These are phyloP conservation scores for Suillus occidentalis DNA, from an alignment of 768 basidiomycete species.

Conservation along the genomic window DNA sequence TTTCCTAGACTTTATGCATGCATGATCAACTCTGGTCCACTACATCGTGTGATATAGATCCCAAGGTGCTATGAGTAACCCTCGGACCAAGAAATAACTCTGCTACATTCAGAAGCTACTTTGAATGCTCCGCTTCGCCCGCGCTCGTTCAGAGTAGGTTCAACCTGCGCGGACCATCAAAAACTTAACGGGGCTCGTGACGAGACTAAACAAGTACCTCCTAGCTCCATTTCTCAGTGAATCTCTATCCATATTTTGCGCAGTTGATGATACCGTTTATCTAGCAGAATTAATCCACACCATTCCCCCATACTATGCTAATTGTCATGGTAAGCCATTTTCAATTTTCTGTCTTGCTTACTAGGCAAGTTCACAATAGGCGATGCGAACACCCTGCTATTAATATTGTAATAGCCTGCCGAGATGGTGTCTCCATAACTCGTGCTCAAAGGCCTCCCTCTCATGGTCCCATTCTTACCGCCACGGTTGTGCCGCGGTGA, in stretches of 20 bases:
- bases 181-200: background rate
- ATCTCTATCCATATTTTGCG: background rate
- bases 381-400: background rate
- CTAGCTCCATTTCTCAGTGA: background rate
- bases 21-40: too few species aligned
- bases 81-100: background rate
- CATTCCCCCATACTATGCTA: background rate
- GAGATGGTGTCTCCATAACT: background rate
- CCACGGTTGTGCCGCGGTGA: background rate
- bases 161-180: background rate
- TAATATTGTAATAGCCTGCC: background rate
- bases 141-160: background rate
- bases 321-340: background rate
- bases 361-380: background rate
- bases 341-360: background rate
- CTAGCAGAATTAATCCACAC: background rate
- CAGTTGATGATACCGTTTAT: background rate
- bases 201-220: background rate
- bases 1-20: background rate
- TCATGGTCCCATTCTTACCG: background rate
- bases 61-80: background rate
- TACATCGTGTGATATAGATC: background rate
- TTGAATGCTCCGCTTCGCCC: background rate
- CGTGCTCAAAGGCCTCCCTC: background rate
- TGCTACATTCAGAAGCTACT: background rate